Conservation (phyloP, 352 stramenopile species). For the Poterioochromonas sp. region DNA sequence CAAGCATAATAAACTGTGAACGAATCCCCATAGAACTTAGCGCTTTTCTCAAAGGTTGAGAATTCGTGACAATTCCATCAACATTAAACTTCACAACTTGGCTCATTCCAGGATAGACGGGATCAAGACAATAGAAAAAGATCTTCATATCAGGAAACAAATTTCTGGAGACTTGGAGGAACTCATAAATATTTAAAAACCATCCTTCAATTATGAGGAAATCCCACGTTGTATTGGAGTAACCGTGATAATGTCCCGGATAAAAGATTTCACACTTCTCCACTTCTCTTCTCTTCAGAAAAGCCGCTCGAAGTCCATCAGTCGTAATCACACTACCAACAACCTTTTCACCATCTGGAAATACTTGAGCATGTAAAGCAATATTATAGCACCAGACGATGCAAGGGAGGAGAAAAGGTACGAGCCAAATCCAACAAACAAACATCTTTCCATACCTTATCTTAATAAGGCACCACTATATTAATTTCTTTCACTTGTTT, state of each 20-base stretch:
- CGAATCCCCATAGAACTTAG: conserved; percentile 12
- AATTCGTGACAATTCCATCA: conserved; percentile 47
- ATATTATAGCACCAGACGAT: too few species aligned
- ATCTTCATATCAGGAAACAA: conserved; percentile 32
- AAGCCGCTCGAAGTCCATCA: conserved; percentile 36
- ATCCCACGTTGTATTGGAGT: conserved; percentile 40
- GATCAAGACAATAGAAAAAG: conserved; percentile 47
- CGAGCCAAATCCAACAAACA: too few species aligned
- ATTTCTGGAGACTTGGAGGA: conserved; percentile 42
- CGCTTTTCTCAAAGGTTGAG: conserved; percentile 25
- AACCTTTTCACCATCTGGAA: conserved; percentile 27
- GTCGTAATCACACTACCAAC: conserved; percentile 45
- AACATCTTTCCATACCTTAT: too few species aligned
- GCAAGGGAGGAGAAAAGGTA: too few species aligned
- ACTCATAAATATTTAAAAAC: conserved; percentile 40
- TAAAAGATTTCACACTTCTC: conserved; percentile 40
- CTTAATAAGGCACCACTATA: too few species aligned
- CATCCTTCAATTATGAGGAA: conserved; percentile 47
- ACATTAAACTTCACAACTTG: conserved; percentile 40
- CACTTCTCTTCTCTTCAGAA: conserved; percentile 22
- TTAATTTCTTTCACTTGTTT: too few species aligned
- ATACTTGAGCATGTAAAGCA: conserved; percentile 32
- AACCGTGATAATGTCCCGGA: conserved; percentile 38
- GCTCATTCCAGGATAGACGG: conserved; percentile 41
- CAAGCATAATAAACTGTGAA: conserved; percentile 33